These are phyloP conservation scores for Serendipita sp. DNA, from an alignment of 768 basidiomycete species.

Conservation along the genomic window DNA sequence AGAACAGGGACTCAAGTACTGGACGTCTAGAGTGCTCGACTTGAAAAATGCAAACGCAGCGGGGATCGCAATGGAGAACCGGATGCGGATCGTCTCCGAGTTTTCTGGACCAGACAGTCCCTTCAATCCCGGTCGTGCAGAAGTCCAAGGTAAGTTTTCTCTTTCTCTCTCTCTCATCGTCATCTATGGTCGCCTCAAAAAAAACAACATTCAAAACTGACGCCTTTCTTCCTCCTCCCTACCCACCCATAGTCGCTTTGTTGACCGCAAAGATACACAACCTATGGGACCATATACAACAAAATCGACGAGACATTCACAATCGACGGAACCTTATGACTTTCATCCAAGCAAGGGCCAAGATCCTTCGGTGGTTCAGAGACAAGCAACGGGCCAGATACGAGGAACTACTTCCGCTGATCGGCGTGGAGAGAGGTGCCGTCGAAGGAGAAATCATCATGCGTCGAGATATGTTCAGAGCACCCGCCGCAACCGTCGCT, in stretches of 20 bases:
- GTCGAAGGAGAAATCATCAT: constrained; percentile 86
- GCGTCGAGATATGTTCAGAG: constrained; percentile 3
- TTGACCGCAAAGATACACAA: constrained; percentile 75
- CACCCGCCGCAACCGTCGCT: not conserved
- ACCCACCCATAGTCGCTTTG: constrained; percentile 47
- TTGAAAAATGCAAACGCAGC: constrained; percentile 73
- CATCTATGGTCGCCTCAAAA: not conserved
- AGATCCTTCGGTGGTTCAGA: constrained; percentile 66
- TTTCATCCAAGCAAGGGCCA: constrained; percentile 72
- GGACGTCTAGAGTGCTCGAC: constrained; percentile 58
- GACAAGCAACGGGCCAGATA: constrained; percentile 50
- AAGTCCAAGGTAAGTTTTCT: constrained; percentile 65
- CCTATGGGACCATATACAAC: constrained; percentile 52
- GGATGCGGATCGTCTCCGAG: constrained; percentile 54
- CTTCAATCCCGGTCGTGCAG: constrained; percentile 65
- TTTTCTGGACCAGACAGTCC: constrained; percentile 59
- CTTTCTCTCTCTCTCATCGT: not conserved
- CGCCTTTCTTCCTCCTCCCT: not conserved
- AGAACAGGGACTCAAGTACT: constrained; percentile 17
- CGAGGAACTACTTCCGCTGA: constrained; percentile 47
- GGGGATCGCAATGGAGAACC: constrained; percentile 80
- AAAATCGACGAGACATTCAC: constrained; percentile 51
- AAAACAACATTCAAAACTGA: not conserved
- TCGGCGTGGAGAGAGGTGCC: constrained; percentile 61
- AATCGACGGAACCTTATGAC: constrained; percentile 62